Evolutionary conservation across 2,329 filamentous ascomycete species (phyloP), one percentile per base, ranked within the genome.

Genomic region (Pseudogymnoascus sp.): DNA sequence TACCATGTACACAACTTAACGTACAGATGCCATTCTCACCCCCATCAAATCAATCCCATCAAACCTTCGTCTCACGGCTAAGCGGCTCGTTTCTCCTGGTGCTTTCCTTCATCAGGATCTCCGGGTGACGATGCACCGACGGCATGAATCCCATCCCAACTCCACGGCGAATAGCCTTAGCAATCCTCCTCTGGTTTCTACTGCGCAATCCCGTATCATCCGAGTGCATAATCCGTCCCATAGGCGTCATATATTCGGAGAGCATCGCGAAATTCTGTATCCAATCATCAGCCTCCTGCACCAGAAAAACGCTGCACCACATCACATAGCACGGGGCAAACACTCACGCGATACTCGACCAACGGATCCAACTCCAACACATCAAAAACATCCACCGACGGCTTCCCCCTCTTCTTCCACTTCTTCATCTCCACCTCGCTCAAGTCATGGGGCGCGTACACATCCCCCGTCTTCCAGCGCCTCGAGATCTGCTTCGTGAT

Each of bases 71-170:
- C 52, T 28, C 60, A 12, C 61, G 30, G 33, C 14, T 62, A 19
- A 62, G 38, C 14, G 42, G 38, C 49, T 63, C 62, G 25, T 63
- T 62, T 19, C 39, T 19, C 45, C 45, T 68, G 14, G 45, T 39
- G 14, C 58, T 38, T 16, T 60, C 49, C 60, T 67, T 68, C 30
- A 71, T 69, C 28, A 96, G 74, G 63, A 96, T 80, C 75, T 95
- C 90, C 3, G 94, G 94, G 77, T 99, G 94, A 67, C 81, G 80
- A 78, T 99, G 90, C 62, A 95, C 88, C 73, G 88, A 95, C 23
- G 94, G 94, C 82, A 97, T 92, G 64, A 97, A 79, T 14, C 94
- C 94, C 72, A 97, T 82, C 1, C 92, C 94, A 70, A 97, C 88
- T 19, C 90, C 88, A 69, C 94, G 84, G 67, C 94, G 82, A 70